Conservation (phyloP, 306 rosid genomes). For the Styphnolobium japonicum region DNA sequence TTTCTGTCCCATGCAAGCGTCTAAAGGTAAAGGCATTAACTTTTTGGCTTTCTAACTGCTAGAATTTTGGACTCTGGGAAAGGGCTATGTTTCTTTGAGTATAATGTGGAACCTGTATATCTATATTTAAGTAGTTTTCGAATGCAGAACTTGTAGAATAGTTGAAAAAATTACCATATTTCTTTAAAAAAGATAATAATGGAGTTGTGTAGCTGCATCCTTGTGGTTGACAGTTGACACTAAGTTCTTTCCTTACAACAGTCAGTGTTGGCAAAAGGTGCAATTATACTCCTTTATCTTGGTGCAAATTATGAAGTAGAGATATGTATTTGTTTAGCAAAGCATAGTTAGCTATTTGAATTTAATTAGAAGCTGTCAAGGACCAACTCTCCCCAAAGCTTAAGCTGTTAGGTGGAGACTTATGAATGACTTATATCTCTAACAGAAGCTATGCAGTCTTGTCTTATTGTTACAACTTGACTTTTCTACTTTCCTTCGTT, state of each 20-base stretch:
- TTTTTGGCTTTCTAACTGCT: constrained; percentile 1
- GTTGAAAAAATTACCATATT: background rate
- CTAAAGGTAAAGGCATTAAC: background rate
- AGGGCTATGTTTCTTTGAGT: background rate
- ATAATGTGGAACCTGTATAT: background rate
- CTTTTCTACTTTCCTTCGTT: background rate
- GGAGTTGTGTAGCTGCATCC: background rate
- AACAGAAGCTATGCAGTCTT: constrained; percentile 1
- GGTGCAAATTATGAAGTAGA: constrained; percentile 18
- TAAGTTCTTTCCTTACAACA: background rate
- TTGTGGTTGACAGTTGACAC: constrained; percentile 15
- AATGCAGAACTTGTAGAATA: background rate
- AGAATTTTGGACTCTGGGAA: background rate
- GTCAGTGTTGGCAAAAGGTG: constrained; percentile 13
- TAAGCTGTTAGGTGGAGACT: too few relatives aligned
- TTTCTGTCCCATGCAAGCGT: background rate
- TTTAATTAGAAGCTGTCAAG: constrained; percentile 9
- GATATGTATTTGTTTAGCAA: background rate
- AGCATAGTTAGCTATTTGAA: background rate
- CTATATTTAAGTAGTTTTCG: background rate
- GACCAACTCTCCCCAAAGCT: too few relatives aligned
- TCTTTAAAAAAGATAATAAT: background rate
- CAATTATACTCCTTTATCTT: background rate
- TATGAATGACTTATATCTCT: too few relatives aligned
- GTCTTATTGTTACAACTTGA: background rate